These are phyloP conservation scores for Chaetomium tenue DNA, from an alignment of 495 filamentous ascomycete genomes.

Conservation along the genomic window DNA sequence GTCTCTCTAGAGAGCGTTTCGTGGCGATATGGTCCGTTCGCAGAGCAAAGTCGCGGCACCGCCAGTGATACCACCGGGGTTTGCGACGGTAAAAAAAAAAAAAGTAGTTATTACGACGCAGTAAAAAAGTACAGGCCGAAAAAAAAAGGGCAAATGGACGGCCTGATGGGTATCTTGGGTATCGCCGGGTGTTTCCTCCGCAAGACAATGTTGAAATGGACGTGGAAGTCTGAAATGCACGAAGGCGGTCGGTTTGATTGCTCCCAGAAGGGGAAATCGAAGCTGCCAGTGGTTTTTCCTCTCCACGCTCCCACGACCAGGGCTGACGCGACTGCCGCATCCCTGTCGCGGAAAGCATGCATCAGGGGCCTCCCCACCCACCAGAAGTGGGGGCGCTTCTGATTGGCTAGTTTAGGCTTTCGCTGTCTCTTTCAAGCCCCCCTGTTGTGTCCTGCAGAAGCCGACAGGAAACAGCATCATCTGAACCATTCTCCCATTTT, in stretches of 20 bases:
- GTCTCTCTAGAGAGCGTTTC: neutral
- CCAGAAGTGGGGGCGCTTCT: conserved; percentile 3
- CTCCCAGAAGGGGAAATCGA: conserved; percentile 13
- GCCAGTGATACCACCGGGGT: conserved; percentile 15
- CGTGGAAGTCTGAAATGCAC: conserved; percentile 3
- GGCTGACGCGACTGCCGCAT: conserved; percentile 24
- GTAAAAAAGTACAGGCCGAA: conserved; percentile 4
- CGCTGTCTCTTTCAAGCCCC: neutral
- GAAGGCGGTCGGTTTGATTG: neutral
- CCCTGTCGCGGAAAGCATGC: conserved; percentile 27
- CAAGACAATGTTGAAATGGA: conserved; percentile 10
- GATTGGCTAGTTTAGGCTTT: conserved; percentile 20
- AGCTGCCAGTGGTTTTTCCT: neutral
- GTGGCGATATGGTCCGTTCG: neutral
- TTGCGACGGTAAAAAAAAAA: neutral
- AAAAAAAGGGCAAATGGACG: conserved; percentile 1
- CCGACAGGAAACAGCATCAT: neutral
- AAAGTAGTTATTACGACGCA: conserved; percentile 17
- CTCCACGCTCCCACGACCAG: neutral
- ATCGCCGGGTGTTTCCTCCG: conserved; percentile 4
- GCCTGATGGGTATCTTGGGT: conserved; percentile 15
- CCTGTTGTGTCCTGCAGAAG: neutral
- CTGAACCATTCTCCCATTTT: neutral
- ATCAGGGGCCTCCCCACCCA: conserved; percentile 19
- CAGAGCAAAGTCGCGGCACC: neutral